Evolutionary conservation across 164 flowering plant genomes (phyloP).

Genomic region (Hamamelis virginiana): DNA sequence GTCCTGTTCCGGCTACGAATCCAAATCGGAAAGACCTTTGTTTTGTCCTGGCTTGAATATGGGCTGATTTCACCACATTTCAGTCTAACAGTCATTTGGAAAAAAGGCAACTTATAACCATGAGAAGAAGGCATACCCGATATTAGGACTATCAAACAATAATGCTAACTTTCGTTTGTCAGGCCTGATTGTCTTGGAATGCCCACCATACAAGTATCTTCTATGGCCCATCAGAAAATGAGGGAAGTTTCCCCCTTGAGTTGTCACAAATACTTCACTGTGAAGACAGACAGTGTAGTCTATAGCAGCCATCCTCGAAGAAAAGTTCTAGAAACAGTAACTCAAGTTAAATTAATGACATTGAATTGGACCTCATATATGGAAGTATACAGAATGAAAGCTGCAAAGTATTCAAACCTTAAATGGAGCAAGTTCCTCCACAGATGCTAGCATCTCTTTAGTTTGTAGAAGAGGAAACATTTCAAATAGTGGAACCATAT

Average conservation of each 20-base stretch:
- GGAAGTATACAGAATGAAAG: background rate
- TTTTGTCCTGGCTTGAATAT: too few species aligned
- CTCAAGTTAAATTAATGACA: constrained; percentile 22
- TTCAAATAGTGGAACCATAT: constrained; percentile 80
- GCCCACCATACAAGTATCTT: constrained; percentile 82
- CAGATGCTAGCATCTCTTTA: constrained; percentile 71
- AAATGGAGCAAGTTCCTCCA: constrained; percentile 78
- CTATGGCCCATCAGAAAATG: constrained; percentile 92
- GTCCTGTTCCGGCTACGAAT: too few species aligned
- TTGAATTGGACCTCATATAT: constrained; percentile 2
- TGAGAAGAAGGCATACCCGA: constrained; percentile 52
- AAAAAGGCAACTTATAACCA: background rate
- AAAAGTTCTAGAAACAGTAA: constrained; percentile 61
- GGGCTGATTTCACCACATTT: background rate
- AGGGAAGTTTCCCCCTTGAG: constrained; percentile 98
- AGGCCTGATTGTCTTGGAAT: constrained; percentile 87
- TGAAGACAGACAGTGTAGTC: constrained; percentile 97
- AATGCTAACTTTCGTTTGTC: constrained; percentile 86
- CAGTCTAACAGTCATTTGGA: background rate
- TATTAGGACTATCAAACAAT: constrained; percentile 76
- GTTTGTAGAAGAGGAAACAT: constrained; percentile 90
- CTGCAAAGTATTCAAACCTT: constrained; percentile 39
- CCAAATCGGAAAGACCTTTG: too few species aligned
- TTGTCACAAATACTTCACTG: constrained; percentile 96
- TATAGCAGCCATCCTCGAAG: constrained; percentile 98